phyloP scores from a whole-genome alignment of 1,139 yeast species.

The Chernovozyma sophiae-reginae region DNA sequence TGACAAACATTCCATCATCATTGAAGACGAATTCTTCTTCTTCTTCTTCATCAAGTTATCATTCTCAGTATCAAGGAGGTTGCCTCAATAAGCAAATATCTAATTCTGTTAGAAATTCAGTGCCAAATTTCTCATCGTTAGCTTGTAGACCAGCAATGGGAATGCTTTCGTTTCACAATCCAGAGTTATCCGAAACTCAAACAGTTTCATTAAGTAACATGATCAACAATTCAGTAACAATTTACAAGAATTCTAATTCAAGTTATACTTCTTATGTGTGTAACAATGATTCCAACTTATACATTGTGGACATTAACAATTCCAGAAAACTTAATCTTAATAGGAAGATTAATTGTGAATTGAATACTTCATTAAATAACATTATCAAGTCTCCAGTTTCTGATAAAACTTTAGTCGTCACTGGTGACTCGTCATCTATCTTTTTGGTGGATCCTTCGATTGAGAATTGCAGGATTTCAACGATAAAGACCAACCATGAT shows the following conservation, averaged over 20 bases:
- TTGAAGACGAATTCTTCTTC: slow-evolving; percentile 11
- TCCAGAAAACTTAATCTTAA: slow-evolving; percentile 39
- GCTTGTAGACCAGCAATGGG: slow-evolving; percentile 44
- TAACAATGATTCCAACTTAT: slow-evolving; percentile 74
- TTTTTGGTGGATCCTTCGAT: slow-evolving; percentile 34
- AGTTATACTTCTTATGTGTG: slow-evolving; percentile 62
- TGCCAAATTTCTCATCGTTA: not conserved
- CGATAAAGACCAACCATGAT: slow-evolving; percentile 58
- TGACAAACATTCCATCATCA: slow-evolving; percentile 1
- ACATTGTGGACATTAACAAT: slow-evolving; percentile 53
- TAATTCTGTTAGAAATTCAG: not conserved
- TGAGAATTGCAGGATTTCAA: slow-evolving; percentile 17
- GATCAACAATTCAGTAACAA: slow-evolving; percentile 78
- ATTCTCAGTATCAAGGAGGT: not conserved
- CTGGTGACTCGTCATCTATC: slow-evolving; percentile 40
- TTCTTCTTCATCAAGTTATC: slow-evolving; percentile 2
- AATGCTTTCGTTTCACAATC: slow-evolving; percentile 54
- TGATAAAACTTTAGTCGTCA: slow-evolving; percentile 30
- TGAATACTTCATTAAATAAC: slow-evolving; percentile 39
- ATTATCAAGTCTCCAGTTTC: slow-evolving; percentile 30
- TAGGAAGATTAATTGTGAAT: slow-evolving; percentile 32
- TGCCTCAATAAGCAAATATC: not conserved
- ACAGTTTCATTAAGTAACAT: slow-evolving; percentile 69
- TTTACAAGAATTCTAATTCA: slow-evolving; percentile 37
- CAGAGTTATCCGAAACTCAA: slow-evolving; percentile 39